A percentile compares a stretch with the other conserved stretches of the same genome.
Evolutionary conservation across 1,139 yeast genomes (phyloP).

Genomic region (Yamadazyma taylorii): DNA sequence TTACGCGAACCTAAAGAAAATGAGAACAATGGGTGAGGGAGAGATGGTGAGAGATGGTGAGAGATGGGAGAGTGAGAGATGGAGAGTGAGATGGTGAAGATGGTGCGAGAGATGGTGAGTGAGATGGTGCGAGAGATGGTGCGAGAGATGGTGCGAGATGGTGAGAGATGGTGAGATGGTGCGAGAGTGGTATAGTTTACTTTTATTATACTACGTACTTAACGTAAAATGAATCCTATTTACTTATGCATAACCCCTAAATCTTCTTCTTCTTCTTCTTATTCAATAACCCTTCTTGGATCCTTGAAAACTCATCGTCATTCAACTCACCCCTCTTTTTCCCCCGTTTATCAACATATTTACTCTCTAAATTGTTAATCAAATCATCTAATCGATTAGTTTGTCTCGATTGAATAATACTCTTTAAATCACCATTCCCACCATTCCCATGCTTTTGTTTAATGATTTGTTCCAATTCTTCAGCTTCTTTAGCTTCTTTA

Average conservation of each 20-base stretch:
- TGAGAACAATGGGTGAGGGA: no score
- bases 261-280: slow-evolving; percentile 13
- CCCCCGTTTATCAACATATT: slow-evolving; percentile 47
- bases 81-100: no score
- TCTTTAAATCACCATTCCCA: slow-evolving; percentile 54
- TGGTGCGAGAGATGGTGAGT: no score
- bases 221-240: no score
- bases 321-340: slow-evolving; percentile 37
- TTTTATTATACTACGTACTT: no score
- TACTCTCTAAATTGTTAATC: slow-evolving; percentile 52
- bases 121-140: no score
- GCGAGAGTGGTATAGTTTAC: not conserved
- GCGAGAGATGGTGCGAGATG: no score
- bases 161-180: no score
- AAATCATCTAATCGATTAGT: slow-evolving; percentile 46
- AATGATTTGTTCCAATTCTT: slow-evolving; percentile 52
- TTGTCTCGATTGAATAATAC: slow-evolving; percentile 50
- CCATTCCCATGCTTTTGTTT: slow-evolving; percentile 45
- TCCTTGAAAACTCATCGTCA: slow-evolving; percentile 31
- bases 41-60: no score
- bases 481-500: slow-evolving; percentile 71
- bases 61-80: no score
- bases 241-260: not conserved
- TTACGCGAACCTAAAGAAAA: no score
- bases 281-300: slow-evolving; percentile 27